Evolutionary conservation across 2,329 filamentous ascomycete species (phyloP), one percentile per base, ranked within the genome.

Genomic region (Sclerotinia glacialis): DNA sequence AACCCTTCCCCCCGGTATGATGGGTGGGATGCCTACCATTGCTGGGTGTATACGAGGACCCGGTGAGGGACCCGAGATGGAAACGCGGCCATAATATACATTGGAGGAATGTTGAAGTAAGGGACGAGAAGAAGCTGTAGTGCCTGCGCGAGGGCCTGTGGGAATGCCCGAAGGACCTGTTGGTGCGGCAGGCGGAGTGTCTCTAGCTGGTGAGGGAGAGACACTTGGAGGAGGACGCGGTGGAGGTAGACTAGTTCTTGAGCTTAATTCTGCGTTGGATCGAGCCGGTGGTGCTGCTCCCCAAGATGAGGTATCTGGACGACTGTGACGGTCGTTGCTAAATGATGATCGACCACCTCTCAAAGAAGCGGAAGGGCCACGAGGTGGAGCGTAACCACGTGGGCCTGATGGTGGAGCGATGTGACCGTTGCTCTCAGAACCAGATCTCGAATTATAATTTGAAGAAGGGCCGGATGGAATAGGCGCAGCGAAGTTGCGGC

Each of bases 11-110:
- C 72, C 72, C 0, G 74, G 70, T 23, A 77, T 74, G 9, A 77
- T 75, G 4, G 69, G 72, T 8, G 74, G 71, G 47, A 77, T 70
- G 53, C 73, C 74, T 21, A 72, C 72, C 68, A 77, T 71, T 14
- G 76, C 75, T 23, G 76, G 75, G 59, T 77, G 76, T 23, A 70
- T 69, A 59, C 75, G 72, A 55, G 74, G 72, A 11, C 71, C 72
- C 28, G 68, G 55, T 53, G 72, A 68, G 11, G 67, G 65, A 12
- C 49, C 47, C 14, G 67, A 64, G 18, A 65, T 69, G 66, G 58
- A 59, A 46, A 56, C 56, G 52, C 54, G 68, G n/a, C 54, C 66
- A 53, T 67, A 63, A 46, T 75, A 75, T 31, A 72, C 55, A 44
- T 58, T 71, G 5, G 72, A 72, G 21, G 73, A 70, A 54, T 75